A percentile compares a stretch with the other conserved stretches of the same genome.
Conservation (phyloP, 352 stramenopile genomes). For the Globisporangium emineosum region DNA sequence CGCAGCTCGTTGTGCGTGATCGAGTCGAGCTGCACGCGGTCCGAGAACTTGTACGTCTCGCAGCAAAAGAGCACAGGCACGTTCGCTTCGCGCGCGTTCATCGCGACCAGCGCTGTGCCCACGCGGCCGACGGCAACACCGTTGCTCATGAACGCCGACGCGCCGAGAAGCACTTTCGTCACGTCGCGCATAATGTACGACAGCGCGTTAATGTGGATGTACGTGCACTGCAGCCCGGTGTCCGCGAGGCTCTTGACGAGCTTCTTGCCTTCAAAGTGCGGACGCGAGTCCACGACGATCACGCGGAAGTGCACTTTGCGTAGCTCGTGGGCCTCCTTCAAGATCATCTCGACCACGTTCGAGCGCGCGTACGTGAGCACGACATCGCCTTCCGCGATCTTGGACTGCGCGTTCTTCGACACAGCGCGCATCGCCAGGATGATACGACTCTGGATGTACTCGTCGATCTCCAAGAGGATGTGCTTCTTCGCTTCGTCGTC, state of each 20-base stretch:
- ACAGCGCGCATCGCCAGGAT: conserved; percentile 90
- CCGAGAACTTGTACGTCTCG: conserved; percentile 98
- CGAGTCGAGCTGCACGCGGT: conserved; percentile 96
- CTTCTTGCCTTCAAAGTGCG: conserved; percentile 81
- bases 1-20: conserved; percentile 98
- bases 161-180: conserved; percentile 95
- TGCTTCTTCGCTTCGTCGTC: conserved; percentile 81
- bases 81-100: conserved; percentile 89
- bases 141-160: conserved; percentile 95
- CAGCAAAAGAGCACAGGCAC: conserved; percentile 97
- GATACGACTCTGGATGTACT: conserved; percentile 93
- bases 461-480: conserved; percentile 90
- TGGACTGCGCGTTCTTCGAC: conserved; percentile 79
- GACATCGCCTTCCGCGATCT: conserved; percentile 91
- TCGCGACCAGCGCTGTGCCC: conserved; percentile 91
- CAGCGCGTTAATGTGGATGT: conserved; percentile 94
- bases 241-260: conserved; percentile 69
- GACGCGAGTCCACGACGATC: conserved; percentile 93
- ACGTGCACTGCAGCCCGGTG: conserved; percentile 86
- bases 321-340: conserved; percentile 49
- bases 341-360: conserved; percentile 89
- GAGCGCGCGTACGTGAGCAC: conserved; percentile 94
- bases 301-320: conserved; percentile 76
- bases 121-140: conserved; percentile 89
- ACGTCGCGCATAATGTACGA: conserved; percentile 96